Base-by-base conservation (phyloP, 2,329 filamentous ascomycete species). In the Daldinia sp. region DNA sequence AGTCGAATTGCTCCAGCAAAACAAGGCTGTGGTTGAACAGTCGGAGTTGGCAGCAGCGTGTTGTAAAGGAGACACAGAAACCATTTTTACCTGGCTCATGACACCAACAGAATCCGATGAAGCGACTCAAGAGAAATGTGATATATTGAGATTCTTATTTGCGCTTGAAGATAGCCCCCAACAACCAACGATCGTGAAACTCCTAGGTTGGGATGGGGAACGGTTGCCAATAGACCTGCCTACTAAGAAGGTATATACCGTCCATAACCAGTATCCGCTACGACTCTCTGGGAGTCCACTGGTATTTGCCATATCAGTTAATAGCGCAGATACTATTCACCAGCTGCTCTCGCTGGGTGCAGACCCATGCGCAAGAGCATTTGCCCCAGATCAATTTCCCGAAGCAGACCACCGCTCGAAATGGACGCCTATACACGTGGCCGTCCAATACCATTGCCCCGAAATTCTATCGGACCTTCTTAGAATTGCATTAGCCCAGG, bases 351-450 rank as follows among this genome's bases (percentile, higher is more conserved):
- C 53, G n/a, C 28, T 61, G 4, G 63, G 63, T 35, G 63, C 63
- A 23, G 46, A 58, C n/a, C 63, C 63, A 33, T 66, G 44, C 44
- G n/a, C 28, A 20, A 61, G 18, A 58, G 63, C 63, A 48, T 66
- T 58, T 48, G 53, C 63, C 13, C 18, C 51, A 26, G 63, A 42
- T 18, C 63, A 61, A 13, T 66, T 66, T 18, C 63, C 58, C 15
- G 57, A 57, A 35, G 33, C 6, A n/a, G 63, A 66, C 44, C 53
- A 66, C 9, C 63, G 63, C 23, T 66, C 58, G 4, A 33, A 37
- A 23, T 66, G 63, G 63, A 57, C 53, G 12, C 58, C 63, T 2
- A 58, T 66, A 33, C 63, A 66, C 15, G 30, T 66, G 28, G 63
- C 64, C 3, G 64, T 67, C 33, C 64, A 67, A 50, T 67, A 60